A percentile compares a stretch with the other conserved stretches of the same genome.
phyloP scores from a whole-genome alignment of 805 yeast species.

The Suhomyces emberorum region DNA sequence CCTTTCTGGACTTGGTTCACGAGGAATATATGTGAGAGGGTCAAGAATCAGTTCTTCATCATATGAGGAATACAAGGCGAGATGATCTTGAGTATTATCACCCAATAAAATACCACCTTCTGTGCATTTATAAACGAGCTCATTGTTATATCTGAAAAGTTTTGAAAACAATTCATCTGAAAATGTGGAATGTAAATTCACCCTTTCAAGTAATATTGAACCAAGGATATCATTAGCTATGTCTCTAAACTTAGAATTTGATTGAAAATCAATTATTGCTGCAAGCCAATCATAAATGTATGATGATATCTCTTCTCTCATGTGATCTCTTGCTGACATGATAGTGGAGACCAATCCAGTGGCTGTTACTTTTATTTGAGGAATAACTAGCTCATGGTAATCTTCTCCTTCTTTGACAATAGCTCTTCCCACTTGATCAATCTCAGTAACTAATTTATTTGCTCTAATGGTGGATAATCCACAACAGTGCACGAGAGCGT shows the following conservation, averaged over 20 bases:
- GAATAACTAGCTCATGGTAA: slow-evolving; percentile 22
- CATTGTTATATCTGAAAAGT: background rate
- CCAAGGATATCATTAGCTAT: background rate
- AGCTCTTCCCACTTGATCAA: slow-evolving; percentile 51
- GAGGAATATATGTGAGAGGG: background rate
- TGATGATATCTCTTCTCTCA: slow-evolving; percentile 46
- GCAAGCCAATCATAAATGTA: slow-evolving; percentile 48
- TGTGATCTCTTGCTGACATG: slow-evolving; percentile 47
- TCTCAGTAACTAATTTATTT: slow-evolving; percentile 35
- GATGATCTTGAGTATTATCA: background rate
- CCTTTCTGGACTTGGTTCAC: too few relatives aligned
- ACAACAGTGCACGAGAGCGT: slow-evolving; percentile 39
- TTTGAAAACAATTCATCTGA: background rate
- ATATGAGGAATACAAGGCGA: background rate
- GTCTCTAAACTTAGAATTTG: background rate
- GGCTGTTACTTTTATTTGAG: slow-evolving; percentile 38
- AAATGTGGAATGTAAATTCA: background rate
- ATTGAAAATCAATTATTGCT: slow-evolving; percentile 11
- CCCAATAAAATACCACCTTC: slow-evolving; percentile 23
- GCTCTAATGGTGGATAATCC: slow-evolving; percentile 26
- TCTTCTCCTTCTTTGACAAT: slow-evolving; percentile 35
- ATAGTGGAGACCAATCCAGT: slow-evolving; percentile 58
- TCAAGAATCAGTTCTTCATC: background rate
- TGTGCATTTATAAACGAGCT: slow-evolving; percentile 11
- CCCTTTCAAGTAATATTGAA: slow-evolving; percentile 1